These are phyloP conservation scores for Phytopythium oedochilum DNA, from an alignment of 352 stramenopile genomes.

Conservation along the genomic window DNA sequence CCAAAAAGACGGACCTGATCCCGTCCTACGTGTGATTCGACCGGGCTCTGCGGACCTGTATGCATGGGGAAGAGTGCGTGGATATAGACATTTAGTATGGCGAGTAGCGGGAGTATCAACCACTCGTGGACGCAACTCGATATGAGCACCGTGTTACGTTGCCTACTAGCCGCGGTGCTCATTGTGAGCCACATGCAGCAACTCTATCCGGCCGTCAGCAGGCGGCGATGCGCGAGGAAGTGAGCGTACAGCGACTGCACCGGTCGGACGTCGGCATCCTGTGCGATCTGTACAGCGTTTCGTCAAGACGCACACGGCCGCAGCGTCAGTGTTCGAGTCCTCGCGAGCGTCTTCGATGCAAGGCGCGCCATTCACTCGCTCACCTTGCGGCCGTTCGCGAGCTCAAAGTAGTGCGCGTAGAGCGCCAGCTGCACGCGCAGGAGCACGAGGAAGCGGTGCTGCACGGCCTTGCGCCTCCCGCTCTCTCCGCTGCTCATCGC, in stretches of 20 bases:
- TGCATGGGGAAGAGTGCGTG: no score
- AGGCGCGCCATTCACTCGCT: neutral
- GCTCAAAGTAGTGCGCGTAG: constrained; percentile 55
- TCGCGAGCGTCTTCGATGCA: no score
- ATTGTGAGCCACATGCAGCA: no score
- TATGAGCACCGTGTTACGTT: no score
- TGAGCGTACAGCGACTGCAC: constrained; percentile 32
- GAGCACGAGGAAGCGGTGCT: constrained; percentile 12
- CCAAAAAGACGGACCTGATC: constrained; percentile 80
- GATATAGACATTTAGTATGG: neutral
- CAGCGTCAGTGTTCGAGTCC: neutral
- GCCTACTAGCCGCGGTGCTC: no score
- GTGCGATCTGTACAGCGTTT: constrained; percentile 20
- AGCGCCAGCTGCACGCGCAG: constrained; percentile 48
- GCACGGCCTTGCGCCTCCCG: neutral
- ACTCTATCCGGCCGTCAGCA: neutral
- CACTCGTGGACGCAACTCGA: no score
- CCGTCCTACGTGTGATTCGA: constrained; percentile 34
- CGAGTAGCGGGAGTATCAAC: no score
- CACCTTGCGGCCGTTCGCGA: constrained; percentile 32
- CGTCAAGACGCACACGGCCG: neutral
- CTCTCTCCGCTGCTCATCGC: constrained; percentile 3
- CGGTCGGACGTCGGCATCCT: constrained; percentile 21
- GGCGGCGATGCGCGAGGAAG: constrained; percentile 18
- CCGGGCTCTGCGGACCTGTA: no score